Base-by-base conservation (phyloP, 2,329 filamentous ascomycete species). In the Pseudogymnoascus sp. region DNA sequence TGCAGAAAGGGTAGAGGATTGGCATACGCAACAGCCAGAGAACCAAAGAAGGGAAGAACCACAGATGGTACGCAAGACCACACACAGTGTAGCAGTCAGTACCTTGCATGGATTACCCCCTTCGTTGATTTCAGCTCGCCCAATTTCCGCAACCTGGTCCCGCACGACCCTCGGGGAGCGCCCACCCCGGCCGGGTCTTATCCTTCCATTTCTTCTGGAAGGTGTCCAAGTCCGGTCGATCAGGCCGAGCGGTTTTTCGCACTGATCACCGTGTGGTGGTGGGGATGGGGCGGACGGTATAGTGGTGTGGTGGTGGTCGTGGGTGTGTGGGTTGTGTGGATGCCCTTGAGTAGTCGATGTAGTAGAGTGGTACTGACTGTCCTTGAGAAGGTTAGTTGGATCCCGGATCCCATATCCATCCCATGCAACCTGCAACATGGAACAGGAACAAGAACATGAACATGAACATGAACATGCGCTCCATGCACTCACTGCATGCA, bases 261-360 rank as follows among this genome's bases (percentile, higher is more conserved):
- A 50, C 43, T 50, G 43, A 50, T 50, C 43, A 50, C 43, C 25
- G 43, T 50, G 43, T 50, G 43, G 43, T 50, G 43, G 43, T 50
- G 43, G 22, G 22, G 43, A 50, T 50, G 43, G n/a, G n/a, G n/a
- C n/a, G n/a, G n/a, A n/a, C n/a, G n/a, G n/a, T n/a, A n/a, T n/a
- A n/a, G n/a, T n/a, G n/a, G n/a, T n/a, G 14, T 18, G 22, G 32
- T 35, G 32, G 12, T 35, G 32, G 32, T 3, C 30, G 43, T 16
- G n/a, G 43, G n/a, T 28, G 41, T 20, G 41, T 30, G 41, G 25
- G n/a, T 50, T 14, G 43, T 30, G 22, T 50, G 43, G 43, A 25
- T 50, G 43, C 18, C 25, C 43, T n/a, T 50, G 43, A 28, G 41
- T 16, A 50, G 22, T 28, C 28, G 4, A 7, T n/a, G n/a, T n/a